Evolutionary conservation across 106 monocot genomes (phyloP), one percentile per base, ranked within the genome.

Genomic region (Acanthochlamys bracteata): DNA sequence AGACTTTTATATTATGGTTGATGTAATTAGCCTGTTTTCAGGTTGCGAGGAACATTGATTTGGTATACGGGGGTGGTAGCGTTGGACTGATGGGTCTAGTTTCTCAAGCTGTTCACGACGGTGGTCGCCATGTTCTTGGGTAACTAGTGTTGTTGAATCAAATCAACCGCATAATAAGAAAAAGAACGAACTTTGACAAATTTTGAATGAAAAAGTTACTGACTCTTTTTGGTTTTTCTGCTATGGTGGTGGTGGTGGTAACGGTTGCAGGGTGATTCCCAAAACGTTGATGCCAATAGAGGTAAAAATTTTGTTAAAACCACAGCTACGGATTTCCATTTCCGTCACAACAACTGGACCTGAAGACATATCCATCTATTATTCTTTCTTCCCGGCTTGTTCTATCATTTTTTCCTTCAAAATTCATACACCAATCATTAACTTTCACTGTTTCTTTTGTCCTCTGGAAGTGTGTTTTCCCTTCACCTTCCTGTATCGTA

Each of bases 61-160:
- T 83, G 62, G 83, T 83, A 10, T 83, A 79, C 20, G 83, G 83
- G 4, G 83, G 83, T 3, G 83, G 83, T 3, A 83, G 83, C 22
- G 59, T 83, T 56, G 83, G 83, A 0, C 76, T 83, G 25, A 83
- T 83, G 83, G 83, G 83, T 15, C 75, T 83, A 13, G 75, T 83
- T 24, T 83, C 83, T 25, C 79, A 83, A 51, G 79, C 76, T 23
- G 83, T 83, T 49, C 69, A 72, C 41, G 78, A 72, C 27, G 83
- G 83, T 22, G 83, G 83, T 20, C 79, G 83, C 55, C 83, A 83
- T 70, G 83, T 83, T 64, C 42, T 83, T 3, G 79, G 79, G 79
- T 79, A 40, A 33, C 33, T 33, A 33, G 1, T 6, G 6, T 33
- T 33, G 33, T 24, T 16, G 16, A 23, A 16, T 9, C 13, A n/a